A percentile compares a stretch with the other conserved stretches of the same genome.
These are phyloP conservation scores for Oryza australiensis DNA, from an alignment of 176 grass and related monocot species.

Conservation along the genomic window DNA sequence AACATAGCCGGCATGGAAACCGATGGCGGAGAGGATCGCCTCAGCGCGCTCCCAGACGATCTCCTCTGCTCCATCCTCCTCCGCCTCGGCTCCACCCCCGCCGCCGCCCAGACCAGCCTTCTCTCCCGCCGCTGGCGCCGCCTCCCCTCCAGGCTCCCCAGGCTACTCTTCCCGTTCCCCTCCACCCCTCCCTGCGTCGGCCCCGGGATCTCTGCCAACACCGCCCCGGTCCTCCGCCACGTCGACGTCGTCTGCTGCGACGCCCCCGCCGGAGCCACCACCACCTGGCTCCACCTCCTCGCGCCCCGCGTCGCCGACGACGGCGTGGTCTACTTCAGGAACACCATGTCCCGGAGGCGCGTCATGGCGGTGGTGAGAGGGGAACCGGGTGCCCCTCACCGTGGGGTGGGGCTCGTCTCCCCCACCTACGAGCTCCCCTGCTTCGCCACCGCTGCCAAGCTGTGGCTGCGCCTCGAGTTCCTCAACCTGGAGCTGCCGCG, in stretches of 20 bases:
- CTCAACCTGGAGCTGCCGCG: constrained; percentile 9
- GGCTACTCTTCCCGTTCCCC: constrained; percentile 20
- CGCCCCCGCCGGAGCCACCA: not conserved
- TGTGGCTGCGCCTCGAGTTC: constrained; percentile 26
- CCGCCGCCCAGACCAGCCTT: constrained; percentile 27
- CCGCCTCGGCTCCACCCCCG: constrained; percentile 12
- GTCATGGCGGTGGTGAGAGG: too few species aligned
- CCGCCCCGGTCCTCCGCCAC: constrained; percentile 3
- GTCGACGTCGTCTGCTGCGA: constrained; percentile 14
- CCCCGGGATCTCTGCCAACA: not conserved
- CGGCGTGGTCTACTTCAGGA: not conserved
- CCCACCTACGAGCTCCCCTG: constrained; percentile 17
- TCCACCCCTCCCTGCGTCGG: not conserved
- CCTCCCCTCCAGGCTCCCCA: constrained; percentile 18
- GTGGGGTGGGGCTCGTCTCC: not conserved
- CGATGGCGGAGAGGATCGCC: not conserved
- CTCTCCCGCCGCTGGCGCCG: constrained; percentile 25
- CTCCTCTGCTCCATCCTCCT: constrained; percentile 23
- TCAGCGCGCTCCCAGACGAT: constrained; percentile 9
- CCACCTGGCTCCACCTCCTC: constrained; percentile 14
- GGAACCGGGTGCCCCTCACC: too few species aligned
- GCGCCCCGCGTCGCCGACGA: not conserved
- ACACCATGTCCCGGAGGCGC: not conserved
- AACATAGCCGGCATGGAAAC: not conserved
- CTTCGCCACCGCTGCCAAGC: constrained; percentile 21